These are phyloP conservation scores for Quercus rubra DNA, from an alignment of 306 rosid species.

Conservation along the genomic window DNA sequence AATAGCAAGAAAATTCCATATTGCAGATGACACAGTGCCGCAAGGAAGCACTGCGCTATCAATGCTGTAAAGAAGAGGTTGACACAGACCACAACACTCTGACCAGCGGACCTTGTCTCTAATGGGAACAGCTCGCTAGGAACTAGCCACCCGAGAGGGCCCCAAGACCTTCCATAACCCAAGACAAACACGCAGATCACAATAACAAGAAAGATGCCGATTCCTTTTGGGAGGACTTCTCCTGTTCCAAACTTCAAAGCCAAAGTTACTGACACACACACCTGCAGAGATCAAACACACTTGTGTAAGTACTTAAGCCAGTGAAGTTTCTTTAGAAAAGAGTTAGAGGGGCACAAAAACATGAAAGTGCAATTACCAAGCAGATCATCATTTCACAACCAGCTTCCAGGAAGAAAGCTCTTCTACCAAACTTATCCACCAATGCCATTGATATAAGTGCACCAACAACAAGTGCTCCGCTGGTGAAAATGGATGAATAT, in stretches of 20 bases:
- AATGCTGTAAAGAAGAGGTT: conserved; percentile 88
- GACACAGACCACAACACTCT: conserved; percentile 88
- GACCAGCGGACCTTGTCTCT: conserved; percentile 95
- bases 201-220: conserved; percentile 66
- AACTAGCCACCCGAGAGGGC: conserved; percentile 95
- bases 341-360: background rate
- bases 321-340: background rate
- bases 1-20: conserved; percentile 89
- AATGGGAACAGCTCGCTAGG: conserved; percentile 94
- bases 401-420: conserved; percentile 91
- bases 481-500: conserved; percentile 72
- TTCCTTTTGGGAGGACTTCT: conserved; percentile 54
- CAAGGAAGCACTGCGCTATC: conserved; percentile 82
- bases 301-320: background rate
- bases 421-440: conserved; percentile 86
- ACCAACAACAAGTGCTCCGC: conserved; percentile 79
- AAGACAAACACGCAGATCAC: conserved; percentile 75
- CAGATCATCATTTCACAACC: conserved; percentile 86
- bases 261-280: conserved; percentile 55
- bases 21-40: conserved; percentile 79
- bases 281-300: conserved; percentile 35
- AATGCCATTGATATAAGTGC: conserved; percentile 76
- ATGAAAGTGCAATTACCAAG: conserved; percentile 51
- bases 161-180: conserved; percentile 99
- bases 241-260: conserved; percentile 80